A percentile compares a stretch with the other conserved stretches of the same genome.
Evolutionary conservation across 2,329 filamentous ascomycete species (phyloP).

Genomic region (Apiospora arundinis): DNA sequence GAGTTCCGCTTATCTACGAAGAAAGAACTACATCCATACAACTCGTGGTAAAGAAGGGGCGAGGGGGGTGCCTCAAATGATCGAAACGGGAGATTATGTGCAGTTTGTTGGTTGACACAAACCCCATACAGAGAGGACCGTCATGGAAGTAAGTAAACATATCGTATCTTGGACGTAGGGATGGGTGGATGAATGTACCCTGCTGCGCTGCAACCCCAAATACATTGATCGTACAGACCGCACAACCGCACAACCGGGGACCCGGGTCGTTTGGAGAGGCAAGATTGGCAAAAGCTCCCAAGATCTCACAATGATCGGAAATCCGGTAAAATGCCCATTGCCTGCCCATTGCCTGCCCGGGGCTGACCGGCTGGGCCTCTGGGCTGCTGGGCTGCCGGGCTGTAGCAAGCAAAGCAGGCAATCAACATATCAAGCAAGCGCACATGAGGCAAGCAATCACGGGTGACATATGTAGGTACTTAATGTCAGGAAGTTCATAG

Average conservation of each 20-base stretch:
- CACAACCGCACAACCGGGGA: conserved; percentile 3
- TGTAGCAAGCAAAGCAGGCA: background rate
- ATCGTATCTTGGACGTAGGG: conserved; percentile 9
- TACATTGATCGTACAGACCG: background rate
- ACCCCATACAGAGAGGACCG: background rate
- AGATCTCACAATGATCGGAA: conserved; percentile 12
- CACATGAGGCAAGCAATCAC: background rate
- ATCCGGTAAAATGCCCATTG: background rate
- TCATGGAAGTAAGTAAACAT: background rate
- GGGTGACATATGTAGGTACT: background rate
- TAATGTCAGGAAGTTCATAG: background rate
- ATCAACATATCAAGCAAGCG: background rate
- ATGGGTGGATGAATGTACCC: background rate
- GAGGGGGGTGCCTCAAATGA: background rate
- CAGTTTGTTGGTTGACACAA: background rate
- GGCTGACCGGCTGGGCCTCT: background rate
- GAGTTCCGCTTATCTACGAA: conserved; percentile 11
- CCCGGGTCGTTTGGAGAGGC: conserved; percentile 8
- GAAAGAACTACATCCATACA: background rate
- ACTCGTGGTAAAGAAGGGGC: background rate
- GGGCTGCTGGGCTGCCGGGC: background rate
- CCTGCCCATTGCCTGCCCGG: background rate
- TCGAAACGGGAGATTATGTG: conserved; percentile 1
- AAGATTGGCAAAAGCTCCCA: background rate
- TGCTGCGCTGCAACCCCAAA: conserved; percentile 15